These are phyloP conservation scores for Pichia sp. DNA, from an alignment of 1,139 yeast genomes.

Conservation along the genomic window DNA sequence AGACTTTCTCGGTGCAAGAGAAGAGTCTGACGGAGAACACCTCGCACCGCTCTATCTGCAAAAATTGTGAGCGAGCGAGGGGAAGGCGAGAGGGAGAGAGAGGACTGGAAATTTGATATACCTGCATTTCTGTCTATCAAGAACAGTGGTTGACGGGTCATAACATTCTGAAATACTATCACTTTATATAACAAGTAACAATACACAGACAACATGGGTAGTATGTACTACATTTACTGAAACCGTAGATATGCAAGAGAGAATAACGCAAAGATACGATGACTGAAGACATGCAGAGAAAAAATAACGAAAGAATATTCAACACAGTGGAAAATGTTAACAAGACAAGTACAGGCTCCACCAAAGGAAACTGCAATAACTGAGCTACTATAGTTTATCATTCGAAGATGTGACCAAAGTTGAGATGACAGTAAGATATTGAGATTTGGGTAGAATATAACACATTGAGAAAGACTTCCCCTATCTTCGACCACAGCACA, in stretches of 20 bases:
- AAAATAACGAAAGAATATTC: neutral
- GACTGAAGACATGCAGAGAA: neutral
- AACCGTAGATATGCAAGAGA: neutral
- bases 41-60: neutral
- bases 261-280: neutral
- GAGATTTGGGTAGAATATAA: too few species aligned
- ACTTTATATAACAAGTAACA: conserved; percentile 1
- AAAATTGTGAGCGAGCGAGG: neutral
- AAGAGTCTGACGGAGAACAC: neutral
- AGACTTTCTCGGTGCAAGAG: neutral
- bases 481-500: too few species aligned
- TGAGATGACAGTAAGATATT: too few species aligned
- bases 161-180: neutral
- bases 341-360: neutral
- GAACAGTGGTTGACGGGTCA: neutral
- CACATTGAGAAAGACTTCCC: too few species aligned
- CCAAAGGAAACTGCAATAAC: too few species aligned
- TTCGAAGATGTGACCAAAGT: too few species aligned
- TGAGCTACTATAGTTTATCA: too few species aligned
- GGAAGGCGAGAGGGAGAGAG: neutral
- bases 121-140: neutral
- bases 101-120: neutral
- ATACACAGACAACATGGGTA: conserved; percentile 49
- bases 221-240: conserved; percentile 41
- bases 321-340: neutral